A percentile compares a stretch with the other conserved stretches of the same genome.
Conservation (phyloP, 2,329 filamentous ascomycete species). For the Mycogone perniciosa region DNA sequence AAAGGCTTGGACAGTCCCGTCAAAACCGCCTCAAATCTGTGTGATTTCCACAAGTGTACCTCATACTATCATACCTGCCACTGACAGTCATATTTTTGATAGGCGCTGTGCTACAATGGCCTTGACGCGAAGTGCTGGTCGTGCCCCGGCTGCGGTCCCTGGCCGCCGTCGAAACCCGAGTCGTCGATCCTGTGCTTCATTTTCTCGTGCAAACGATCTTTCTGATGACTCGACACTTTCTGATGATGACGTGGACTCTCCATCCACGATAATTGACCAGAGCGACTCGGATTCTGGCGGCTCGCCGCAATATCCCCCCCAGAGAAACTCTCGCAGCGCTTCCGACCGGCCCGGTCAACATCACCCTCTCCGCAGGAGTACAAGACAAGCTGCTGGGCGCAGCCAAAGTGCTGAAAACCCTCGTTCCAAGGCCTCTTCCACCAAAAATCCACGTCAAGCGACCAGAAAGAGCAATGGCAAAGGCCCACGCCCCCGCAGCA, state of each 20-base stretch:
- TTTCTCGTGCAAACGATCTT: not conserved
- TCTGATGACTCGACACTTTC: not conserved
- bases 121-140: slow-evolving; percentile 21
- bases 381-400: slow-evolving; percentile 1
- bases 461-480: not conserved
- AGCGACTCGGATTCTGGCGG: not conserved
- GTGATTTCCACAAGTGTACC: not conserved
- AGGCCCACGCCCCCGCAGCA: slow-evolving; percentile 9
- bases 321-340: not conserved
- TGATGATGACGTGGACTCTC: slow-evolving; percentile 1
- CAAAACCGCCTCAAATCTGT: too few species aligned
- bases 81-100: not conserved
- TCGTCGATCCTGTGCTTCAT: slow-evolving; percentile 1
- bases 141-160: slow-evolving; percentile 17
- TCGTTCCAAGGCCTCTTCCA: not conserved
- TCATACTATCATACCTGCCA: not conserved
- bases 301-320: not conserved
- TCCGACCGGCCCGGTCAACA: not conserved
- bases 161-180: slow-evolving; percentile 15
- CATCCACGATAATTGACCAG: not conserved
- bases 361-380: not conserved
- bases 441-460: not conserved
- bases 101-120: slow-evolving; percentile 19
- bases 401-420: not conserved
- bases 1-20: too few species aligned